A percentile compares a stretch with the other conserved stretches of the same genome.
Conservation (phyloP, 495 filamentous ascomycete genomes). For the Hypoxylon intermedium region DNA sequence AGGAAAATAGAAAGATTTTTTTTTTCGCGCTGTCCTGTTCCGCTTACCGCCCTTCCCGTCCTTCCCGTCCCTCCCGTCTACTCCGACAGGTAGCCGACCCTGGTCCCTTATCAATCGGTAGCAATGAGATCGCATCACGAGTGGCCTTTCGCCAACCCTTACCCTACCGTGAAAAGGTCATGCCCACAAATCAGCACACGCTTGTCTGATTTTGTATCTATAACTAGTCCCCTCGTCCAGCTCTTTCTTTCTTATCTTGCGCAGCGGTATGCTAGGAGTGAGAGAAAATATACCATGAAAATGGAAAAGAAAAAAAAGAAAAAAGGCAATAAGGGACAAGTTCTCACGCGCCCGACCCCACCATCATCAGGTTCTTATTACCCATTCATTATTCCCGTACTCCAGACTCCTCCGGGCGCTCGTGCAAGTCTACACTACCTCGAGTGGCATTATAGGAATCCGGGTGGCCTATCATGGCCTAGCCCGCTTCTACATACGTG, state of each 20-base stretch:
- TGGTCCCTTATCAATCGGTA: slow-evolving; percentile 24
- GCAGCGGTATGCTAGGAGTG: not conserved
- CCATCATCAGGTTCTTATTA: not conserved
- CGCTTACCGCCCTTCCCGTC: slow-evolving; percentile 22
- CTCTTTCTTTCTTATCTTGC: slow-evolving; percentile 2
- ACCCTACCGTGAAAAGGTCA: slow-evolving; percentile 11
- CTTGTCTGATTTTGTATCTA: slow-evolving; percentile 3
- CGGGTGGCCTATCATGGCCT: slow-evolving; percentile 17
- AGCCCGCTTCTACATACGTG: slow-evolving; percentile 3
- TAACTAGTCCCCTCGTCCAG: not conserved
- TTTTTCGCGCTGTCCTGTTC: not conserved
- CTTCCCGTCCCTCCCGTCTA: not conserved
- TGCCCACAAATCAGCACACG: slow-evolving; percentile 10
- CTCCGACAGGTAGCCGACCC: not conserved
- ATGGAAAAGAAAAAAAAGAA: not conserved
- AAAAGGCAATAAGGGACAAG: not conserved
- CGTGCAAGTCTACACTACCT: no score
- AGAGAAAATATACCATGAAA: not conserved
- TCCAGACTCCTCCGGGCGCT: not conserved
- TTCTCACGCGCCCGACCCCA: not conserved
- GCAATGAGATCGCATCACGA: slow-evolving; percentile 22
- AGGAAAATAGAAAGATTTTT: not conserved
- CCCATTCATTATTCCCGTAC: slow-evolving; percentile 10
- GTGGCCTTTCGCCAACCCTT: slow-evolving; percentile 1
- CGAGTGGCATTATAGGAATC: not conserved